Evolutionary conservation across 345 rosid genomes (phyloP).

Genomic region (Nasturtium officinale): DNA sequence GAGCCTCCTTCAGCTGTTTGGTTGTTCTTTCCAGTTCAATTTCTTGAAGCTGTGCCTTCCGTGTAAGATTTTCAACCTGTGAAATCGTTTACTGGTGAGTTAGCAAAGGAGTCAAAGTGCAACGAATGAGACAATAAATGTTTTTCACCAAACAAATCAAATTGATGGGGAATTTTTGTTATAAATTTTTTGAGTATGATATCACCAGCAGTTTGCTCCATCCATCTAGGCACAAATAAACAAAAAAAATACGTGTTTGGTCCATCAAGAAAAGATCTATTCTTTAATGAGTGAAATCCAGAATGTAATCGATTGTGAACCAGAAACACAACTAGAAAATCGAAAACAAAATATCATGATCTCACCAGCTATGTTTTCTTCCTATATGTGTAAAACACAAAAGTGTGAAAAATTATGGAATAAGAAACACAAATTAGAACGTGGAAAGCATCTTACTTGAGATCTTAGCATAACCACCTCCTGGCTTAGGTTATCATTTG

Average conservation of each 20-base stretch:
- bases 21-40: slow-evolving; percentile 85
- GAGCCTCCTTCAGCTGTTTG: slow-evolving; percentile 87
- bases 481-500: slow-evolving; percentile 76
- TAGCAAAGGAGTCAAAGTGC: slow-evolving; percentile 1
- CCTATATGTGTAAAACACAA: neutral
- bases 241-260: neutral
- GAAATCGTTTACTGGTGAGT: slow-evolving; percentile 12
- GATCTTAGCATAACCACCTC: slow-evolving; percentile 85
- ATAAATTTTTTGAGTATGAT: neutral
- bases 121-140: neutral
- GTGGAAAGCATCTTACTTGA: slow-evolving; percentile 58
- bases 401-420: neutral
- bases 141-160: neutral
- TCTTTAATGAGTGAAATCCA: neutral
- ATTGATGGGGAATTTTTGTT: neutral
- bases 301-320: neutral
- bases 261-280: neutral
- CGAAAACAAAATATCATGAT: neutral
- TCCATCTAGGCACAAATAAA: slow-evolving; percentile 1
- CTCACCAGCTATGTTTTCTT: slow-evolving; percentile 23
- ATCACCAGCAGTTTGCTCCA: neutral
- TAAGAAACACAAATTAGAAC: slow-evolving; percentile 1
- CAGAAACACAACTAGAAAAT: neutral
- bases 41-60: slow-evolving; percentile 86
- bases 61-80: slow-evolving; percentile 92